Evolutionary conservation across 176 grass and related monocot species (phyloP), one percentile per base, ranked within the genome.

Genomic region (Alopecurus myosuroides): DNA sequence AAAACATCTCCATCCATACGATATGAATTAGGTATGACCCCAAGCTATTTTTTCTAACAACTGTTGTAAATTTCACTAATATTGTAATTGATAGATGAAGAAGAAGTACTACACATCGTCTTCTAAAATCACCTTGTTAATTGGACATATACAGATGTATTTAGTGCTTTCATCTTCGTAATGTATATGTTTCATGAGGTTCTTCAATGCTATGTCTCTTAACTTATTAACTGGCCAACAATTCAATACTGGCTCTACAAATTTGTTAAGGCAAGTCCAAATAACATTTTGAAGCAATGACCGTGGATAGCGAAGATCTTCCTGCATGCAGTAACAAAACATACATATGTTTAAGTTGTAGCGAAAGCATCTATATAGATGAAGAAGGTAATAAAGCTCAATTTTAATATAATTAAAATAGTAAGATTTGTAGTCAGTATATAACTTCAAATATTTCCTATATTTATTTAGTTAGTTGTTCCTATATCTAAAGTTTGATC

Each of bases 121-220:
- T 60, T 4, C 3, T 31, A 58, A 48, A 18, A 40, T 62, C 78
- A 94, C 93, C 88, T 95, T 95, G 79, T 82, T 78, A 55, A 95
- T 82, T 8, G 93, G 93, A 63, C 88, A 78, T 36, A 90, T 0
- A 28, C 90, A 50, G 5, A 95, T 86, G 51, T 95, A 92, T 65
- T 89, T 86, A 52, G 76, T 90, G 60, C 58, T 92, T 75, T 88
- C 88, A 23, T 95, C 90, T 86, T 95, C 90, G 56, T 95, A 95
- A 74, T 86, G 82, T 34, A 95, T 95, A 86, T 95, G 93, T 57
- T 90, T 73, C 48, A 92, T 87, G 36, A 85, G 63, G 11, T 73
- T 92, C 30, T 82, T 74, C 72, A 95, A 7, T 75, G 93, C 88
- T 29, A 6, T 66, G 57, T 82, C 78, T 76, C 93, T 81, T 13